phyloP scores from a whole-genome alignment of 2,329 filamentous ascomycete species.

The Nemania bipapillata region DNA sequence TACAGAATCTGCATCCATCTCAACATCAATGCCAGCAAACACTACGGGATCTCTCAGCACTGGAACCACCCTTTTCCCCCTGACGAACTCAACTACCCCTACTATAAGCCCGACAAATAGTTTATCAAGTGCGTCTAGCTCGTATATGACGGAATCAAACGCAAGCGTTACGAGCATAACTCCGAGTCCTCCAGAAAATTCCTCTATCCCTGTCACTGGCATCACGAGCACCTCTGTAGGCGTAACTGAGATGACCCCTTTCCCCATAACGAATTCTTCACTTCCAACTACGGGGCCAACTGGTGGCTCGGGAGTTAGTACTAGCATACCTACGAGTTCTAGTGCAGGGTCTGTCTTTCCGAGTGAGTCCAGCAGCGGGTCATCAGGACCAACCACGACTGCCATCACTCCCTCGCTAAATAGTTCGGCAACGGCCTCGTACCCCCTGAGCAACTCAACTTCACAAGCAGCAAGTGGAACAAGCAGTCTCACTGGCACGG shows the following conservation, averaged over 20 bases:
- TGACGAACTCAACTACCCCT: slow-evolving; percentile 36
- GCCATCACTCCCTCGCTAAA: neutral
- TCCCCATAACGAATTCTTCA: slow-evolving; percentile 25
- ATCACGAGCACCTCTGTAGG: slow-evolving; percentile 26
- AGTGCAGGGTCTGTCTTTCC: neutral
- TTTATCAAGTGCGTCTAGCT: slow-evolving; percentile 12
- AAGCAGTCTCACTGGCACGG: slow-evolving; percentile 15
- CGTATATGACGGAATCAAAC: slow-evolving; percentile 3
- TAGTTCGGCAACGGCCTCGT: slow-evolving; percentile 24
- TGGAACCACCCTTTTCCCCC: slow-evolving; percentile 32
- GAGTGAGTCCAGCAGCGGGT: slow-evolving; percentile 1
- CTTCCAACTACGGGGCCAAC: slow-evolving; percentile 14
- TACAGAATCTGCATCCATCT: slow-evolving; percentile 16
- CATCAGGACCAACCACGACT: slow-evolving; percentile 7
- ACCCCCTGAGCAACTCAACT: slow-evolving; percentile 25
- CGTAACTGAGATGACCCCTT: slow-evolving; percentile 23
- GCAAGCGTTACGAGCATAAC: slow-evolving; percentile 19
- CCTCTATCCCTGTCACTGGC: slow-evolving; percentile 29
- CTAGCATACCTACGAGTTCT: neutral
- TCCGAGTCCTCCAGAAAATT: slow-evolving; percentile 41
- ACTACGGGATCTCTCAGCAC: slow-evolving; percentile 13
- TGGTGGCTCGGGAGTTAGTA: slow-evolving; percentile 1
- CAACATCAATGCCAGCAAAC: slow-evolving; percentile 3
- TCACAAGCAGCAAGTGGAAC: slow-evolving; percentile 8
- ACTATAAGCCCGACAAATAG: slow-evolving; percentile 27